A percentile compares a stretch with the other conserved stretches of the same genome.
phyloP scores from a whole-genome alignment of 805 yeast genomes.

The Starmerella apis region DNA sequence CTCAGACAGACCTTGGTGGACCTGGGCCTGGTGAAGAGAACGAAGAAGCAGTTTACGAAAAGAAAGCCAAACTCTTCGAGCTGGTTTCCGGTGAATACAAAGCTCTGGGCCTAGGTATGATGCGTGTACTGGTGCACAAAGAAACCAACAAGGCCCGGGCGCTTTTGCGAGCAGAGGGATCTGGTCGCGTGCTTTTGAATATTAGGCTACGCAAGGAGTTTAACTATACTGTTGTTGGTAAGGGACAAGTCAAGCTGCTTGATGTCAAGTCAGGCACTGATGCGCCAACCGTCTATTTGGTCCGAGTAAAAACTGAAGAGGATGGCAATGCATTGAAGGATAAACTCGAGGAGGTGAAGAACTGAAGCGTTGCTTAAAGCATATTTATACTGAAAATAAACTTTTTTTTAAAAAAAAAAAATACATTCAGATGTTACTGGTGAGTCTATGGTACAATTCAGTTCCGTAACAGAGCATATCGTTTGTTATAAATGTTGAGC shows the following conservation, averaged over 20 bases:
- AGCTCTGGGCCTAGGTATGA: constrained; percentile 62
- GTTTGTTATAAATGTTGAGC: no score
- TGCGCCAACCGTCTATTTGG: constrained; percentile 53
- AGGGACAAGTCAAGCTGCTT: constrained; percentile 59
- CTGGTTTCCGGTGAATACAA: constrained; percentile 40
- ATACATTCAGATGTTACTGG: no score
- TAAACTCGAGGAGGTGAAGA: constrained; percentile 28
- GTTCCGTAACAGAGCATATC: no score
- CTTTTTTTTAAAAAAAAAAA: no score
- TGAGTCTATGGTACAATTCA: no score
- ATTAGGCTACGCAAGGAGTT: constrained; percentile 48
- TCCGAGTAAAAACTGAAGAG: constrained; percentile 64
- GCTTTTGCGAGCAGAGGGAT: constrained; percentile 79
- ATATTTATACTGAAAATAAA: neutral
- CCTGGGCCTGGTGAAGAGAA: constrained; percentile 77
- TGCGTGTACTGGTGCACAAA: constrained; percentile 57
- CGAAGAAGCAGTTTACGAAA: constrained; percentile 53
- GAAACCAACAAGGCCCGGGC: constrained; percentile 56
- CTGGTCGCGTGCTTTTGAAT: constrained; percentile 68
- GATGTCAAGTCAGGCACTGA: constrained; percentile 44
- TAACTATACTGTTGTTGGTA: constrained; percentile 51
- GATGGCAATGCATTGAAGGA: constrained; percentile 50
- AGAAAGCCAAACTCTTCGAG: constrained; percentile 61
- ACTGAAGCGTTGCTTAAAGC: neutral
- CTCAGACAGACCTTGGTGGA: constrained; percentile 42